Evolutionary conservation across 2,329 filamentous ascomycete genomes (phyloP).

Genomic region (Colletotrichum sojae): DNA sequence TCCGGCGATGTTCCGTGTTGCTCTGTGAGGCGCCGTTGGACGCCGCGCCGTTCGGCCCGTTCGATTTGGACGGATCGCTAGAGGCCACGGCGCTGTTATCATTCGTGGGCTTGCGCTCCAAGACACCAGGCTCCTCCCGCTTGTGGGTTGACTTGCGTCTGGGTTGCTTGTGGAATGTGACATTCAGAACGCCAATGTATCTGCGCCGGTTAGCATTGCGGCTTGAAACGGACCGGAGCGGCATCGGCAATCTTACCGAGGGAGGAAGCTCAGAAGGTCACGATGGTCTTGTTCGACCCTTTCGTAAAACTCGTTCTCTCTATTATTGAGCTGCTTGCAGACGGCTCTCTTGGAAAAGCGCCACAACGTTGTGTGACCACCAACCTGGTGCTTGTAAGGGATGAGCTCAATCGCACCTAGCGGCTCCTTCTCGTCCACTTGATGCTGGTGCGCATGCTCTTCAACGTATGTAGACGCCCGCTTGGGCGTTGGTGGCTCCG

Average conservation of each 20-base stretch:
- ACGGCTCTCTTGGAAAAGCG: slow-evolving; percentile 95
- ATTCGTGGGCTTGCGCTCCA: slow-evolving; percentile 42
- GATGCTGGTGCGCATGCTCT: slow-evolving; percentile 66
- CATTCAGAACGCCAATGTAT: slow-evolving; percentile 97
- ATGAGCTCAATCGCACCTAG: slow-evolving; percentile 95
- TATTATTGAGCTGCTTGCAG: slow-evolving; percentile 97
- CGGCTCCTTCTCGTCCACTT: slow-evolving; percentile 69
- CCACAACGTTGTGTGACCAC: slow-evolving; percentile 96
- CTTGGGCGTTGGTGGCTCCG: slow-evolving; percentile 53
- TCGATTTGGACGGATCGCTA: slow-evolving; percentile 22
- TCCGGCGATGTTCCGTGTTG: slow-evolving; percentile 52
- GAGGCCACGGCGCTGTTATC: slow-evolving; percentile 20
- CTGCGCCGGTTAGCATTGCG: slow-evolving; percentile 59
- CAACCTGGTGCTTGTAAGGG: slow-evolving; percentile 97
- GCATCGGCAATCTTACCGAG: slow-evolving; percentile 71
- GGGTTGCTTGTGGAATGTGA: slow-evolving; percentile 89
- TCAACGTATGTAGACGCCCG: slow-evolving; percentile 56
- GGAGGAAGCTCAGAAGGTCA: slow-evolving; percentile 90
- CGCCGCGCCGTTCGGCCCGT: neutral
- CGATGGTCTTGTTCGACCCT: slow-evolving; percentile 93
- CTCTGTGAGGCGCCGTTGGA: slow-evolving; percentile 21
- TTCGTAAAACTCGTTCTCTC: slow-evolving; percentile 99
- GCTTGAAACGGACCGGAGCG: no score
- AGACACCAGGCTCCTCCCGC: slow-evolving; percentile 59
- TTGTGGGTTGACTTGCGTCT: slow-evolving; percentile 73